Base-by-base conservation (phyloP, 2,329 filamentous ascomycete species). In the Alternaria dauci region DNA sequence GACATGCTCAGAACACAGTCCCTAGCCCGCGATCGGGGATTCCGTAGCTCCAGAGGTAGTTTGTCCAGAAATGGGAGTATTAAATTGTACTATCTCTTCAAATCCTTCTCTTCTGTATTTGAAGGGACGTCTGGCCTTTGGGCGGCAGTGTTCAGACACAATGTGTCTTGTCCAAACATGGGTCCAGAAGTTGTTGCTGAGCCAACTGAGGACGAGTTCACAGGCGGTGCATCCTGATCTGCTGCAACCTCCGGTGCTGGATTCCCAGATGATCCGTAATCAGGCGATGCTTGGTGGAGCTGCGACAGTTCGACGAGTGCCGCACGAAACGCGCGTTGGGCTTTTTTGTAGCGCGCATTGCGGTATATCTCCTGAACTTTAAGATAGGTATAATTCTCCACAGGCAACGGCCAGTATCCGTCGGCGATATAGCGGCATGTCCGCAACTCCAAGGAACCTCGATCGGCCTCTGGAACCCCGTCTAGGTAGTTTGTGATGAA, bases 361-460 rank as follows among this genome's bases (percentile, higher is more conserved):
- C 56, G 62, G 46, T 66, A 68, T 32, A 59, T 67, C 42, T 58
- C 55, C 18, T 61, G 58, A 3, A 70, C 55, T 23, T 46, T 53
- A 28, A 70, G 47, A 48, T 69, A 57, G 8, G 64, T 59, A 6
- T 26, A 52, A 16, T 60, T n/a, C 30, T 34, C 41, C 20, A 53
- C 32, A 14, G 64, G 62, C 11, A 64, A 46, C 5, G 68, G 70
- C 70, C 69, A 72, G 47, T 67, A 65, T 4, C 58, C 38, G 0
- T 51, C 32, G 2, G 70, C 65, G 25, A 71, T 66, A 20, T 66
- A 43, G 7, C 46, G 61, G 42, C 67, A 72, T 8, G 70, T 47
- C 32, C 58, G 32, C 36, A 68, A 14, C 43, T 73, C 70, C 18
- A 58, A 38, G 2, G 2, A 16, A 9, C 63, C 62, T 12, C 58